These are phyloP conservation scores for Arbutus unedo DNA, from an alignment of 148 eudicot species.

Conservation along the genomic window DNA sequence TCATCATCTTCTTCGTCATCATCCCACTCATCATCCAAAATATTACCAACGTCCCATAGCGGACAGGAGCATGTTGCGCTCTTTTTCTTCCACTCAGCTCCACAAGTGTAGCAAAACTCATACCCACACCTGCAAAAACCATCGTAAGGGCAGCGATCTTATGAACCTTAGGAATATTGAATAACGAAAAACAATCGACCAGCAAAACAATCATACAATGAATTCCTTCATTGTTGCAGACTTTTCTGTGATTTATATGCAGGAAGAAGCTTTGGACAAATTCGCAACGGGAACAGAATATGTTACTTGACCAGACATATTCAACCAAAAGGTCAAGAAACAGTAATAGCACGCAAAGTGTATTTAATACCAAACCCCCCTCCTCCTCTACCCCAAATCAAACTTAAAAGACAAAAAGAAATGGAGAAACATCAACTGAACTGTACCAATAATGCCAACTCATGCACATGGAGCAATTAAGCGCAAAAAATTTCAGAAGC, in stretches of 20 bases:
- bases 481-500: neutral
- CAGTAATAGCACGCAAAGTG: neutral
- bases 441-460: neutral
- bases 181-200: neutral
- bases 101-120: constrained; percentile 48
- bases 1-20: neutral
- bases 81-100: constrained; percentile 46
- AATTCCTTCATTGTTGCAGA: neutral
- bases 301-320: neutral
- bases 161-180: neutral
- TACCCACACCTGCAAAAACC: constrained; percentile 33
- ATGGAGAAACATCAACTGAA: neutral
- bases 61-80: constrained; percentile 39
- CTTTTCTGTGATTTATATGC: neutral
- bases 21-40: neutral
- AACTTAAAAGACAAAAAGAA: neutral
- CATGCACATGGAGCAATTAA: neutral
- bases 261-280: neutral
- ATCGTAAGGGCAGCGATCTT: neutral
- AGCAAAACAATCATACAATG: neutral
- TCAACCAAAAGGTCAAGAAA: neutral
- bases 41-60: constrained; percentile 33
- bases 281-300: neutral
- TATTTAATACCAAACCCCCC: neutral
- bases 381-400: neutral